These are phyloP conservation scores for Neurospora sp. DNA, from an alignment of 495 filamentous ascomycete genomes.

Conservation along the genomic window DNA sequence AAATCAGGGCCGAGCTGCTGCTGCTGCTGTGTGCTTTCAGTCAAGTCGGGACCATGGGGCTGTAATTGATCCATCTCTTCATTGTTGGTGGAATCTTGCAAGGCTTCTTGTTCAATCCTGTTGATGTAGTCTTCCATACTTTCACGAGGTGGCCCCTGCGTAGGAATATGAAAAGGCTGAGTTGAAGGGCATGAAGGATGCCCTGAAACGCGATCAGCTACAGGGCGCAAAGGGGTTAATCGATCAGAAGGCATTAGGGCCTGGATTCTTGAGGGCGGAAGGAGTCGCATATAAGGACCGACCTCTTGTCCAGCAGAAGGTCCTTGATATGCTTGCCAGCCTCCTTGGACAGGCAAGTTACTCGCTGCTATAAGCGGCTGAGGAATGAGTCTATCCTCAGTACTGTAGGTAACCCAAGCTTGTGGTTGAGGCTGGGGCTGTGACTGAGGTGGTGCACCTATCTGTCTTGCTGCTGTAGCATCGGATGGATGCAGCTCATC, in stretches of 20 bases:
- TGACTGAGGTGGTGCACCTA: not conserved
- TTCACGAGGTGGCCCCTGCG: slow-evolving; percentile 9
- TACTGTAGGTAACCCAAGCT: not conserved
- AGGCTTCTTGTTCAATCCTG: slow-evolving; percentile 27
- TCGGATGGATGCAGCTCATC: not conserved
- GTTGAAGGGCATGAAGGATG: not conserved
- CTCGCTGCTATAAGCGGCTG: not conserved
- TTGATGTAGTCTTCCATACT: slow-evolving; percentile 28
- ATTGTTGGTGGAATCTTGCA: not conserved
- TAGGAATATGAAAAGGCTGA: not conserved
- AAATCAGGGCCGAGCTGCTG: not conserved
- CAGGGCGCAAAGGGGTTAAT: not conserved
- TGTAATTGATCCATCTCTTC: not conserved
- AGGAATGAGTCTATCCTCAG: not conserved
- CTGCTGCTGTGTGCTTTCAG: not conserved
- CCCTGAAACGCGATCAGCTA: not conserved
- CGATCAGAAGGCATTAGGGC: not conserved
- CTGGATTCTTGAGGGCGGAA: not conserved
- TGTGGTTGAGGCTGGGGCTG: not conserved
- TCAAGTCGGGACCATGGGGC: not conserved
- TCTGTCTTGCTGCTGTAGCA: not conserved
- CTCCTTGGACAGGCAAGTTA: not conserved
- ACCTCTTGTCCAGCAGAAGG: not conserved
- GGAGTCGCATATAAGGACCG: not conserved
- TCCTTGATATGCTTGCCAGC: not conserved